These are phyloP conservation scores for Malassezia pachydermatis DNA, from an alignment of 1,284 basidiomycete species.

Conservation along the genomic window DNA sequence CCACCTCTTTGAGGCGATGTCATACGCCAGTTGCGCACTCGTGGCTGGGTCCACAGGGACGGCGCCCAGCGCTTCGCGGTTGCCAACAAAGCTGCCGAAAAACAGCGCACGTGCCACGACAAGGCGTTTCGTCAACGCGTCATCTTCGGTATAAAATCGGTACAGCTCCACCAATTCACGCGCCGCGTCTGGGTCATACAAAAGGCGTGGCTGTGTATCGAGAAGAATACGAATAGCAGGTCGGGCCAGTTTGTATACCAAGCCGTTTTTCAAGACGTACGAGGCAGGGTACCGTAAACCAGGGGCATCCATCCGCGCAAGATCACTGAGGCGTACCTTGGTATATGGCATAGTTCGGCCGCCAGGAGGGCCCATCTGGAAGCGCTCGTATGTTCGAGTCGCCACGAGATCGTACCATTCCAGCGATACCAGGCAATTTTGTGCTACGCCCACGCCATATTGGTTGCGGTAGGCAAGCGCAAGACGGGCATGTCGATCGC, in stretches of 20 bases:
- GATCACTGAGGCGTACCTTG: slow-evolving; percentile 73
- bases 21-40: slow-evolving; percentile 25
- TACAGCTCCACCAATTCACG: slow-evolving; percentile 69
- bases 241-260: background rate
- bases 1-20: slow-evolving; percentile 34
- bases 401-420: slow-evolving; percentile 35
- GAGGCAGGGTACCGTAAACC: background rate
- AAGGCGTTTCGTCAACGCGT: slow-evolving; percentile 24
- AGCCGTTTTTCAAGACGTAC: background rate
- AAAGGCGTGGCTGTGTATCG: slow-evolving; percentile 21
- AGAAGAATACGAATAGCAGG: background rate
- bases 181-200: slow-evolving; percentile 38
- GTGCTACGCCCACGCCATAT: slow-evolving; percentile 69
- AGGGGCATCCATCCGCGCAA: slow-evolving; percentile 43
- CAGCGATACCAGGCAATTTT: slow-evolving; percentile 55
- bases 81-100: slow-evolving; percentile 37
- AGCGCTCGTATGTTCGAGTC: slow-evolving; percentile 56
- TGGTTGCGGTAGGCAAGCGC: slow-evolving; percentile 87
- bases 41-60: slow-evolving; percentile 31
- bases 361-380: slow-evolving; percentile 75
- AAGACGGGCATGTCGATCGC: slow-evolving; percentile 78
- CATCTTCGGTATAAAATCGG: slow-evolving; percentile 33
- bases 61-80: slow-evolving; percentile 34
- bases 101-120: slow-evolving; percentile 38
- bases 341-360: slow-evolving; percentile 75